phyloP scores from a whole-genome alignment of 805 yeast species.

The Groenewaldozyma tartarivorans region DNA sequence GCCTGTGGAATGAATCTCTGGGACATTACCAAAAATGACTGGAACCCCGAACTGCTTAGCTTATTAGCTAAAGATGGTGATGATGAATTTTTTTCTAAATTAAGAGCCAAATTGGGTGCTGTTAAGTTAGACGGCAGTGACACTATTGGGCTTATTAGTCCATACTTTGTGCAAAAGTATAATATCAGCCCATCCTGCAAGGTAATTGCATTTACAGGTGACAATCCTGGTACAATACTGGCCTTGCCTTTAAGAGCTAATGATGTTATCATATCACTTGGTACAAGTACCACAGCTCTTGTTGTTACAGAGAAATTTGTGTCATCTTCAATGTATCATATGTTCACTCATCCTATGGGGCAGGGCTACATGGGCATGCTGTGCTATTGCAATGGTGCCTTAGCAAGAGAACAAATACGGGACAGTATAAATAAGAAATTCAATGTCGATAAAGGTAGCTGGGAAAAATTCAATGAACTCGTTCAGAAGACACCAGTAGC shows the following conservation, averaged over 20 bases:
- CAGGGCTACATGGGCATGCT: conserved; percentile 88
- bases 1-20: conserved; percentile 91
- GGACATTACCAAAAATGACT: conserved; percentile 50
- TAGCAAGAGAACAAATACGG: conserved; percentile 72
- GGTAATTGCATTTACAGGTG: conserved; percentile 79
- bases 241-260: conserved; percentile 68
- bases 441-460: conserved; percentile 16
- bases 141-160: conserved; percentile 43
- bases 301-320: conserved; percentile 67
- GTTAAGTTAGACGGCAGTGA: conserved; percentile 35
- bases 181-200: conserved; percentile 47
- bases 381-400: conserved; percentile 84
- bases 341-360: conserved; percentile 80
- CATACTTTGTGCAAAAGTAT: conserved; percentile 55
- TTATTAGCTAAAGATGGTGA: conserved; percentile 22
- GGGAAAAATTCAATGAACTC: conserved; percentile 23
- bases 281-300: conserved; percentile 86
- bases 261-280: conserved; percentile 74
- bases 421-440: conserved; percentile 45
- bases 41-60: conserved; percentile 47
- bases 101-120: conserved; percentile 39
- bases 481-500: conserved; percentile 21
- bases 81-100: too few relatives aligned
- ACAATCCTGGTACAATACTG: conserved; percentile 79
- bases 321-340: conserved; percentile 75